These are phyloP conservation scores for Acer campestre DNA, from an alignment of 345 rosid species.

Conservation along the genomic window DNA sequence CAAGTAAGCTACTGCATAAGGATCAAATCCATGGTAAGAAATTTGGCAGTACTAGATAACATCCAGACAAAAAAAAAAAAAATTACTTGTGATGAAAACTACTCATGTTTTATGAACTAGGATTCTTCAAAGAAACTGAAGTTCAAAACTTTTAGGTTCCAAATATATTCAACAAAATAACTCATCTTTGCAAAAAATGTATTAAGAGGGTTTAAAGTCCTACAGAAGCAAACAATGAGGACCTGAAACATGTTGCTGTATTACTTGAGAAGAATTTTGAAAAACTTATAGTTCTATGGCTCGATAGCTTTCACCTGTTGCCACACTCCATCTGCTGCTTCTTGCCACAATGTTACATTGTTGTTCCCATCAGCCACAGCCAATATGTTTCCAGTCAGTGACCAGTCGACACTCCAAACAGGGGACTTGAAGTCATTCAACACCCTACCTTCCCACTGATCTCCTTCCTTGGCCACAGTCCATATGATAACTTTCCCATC, in stretches of 20 bases:
- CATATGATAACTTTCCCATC: slow-evolving; percentile 30
- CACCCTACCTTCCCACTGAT: slow-evolving; percentile 28
- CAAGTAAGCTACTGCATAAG: neutral
- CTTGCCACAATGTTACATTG: slow-evolving; percentile 24
- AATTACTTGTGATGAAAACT: neutral
- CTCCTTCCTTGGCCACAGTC: slow-evolving; percentile 32
- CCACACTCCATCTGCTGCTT: slow-evolving; percentile 25
- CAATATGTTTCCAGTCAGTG: slow-evolving; percentile 31
- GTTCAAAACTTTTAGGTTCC: neutral
- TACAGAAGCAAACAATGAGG: neutral
- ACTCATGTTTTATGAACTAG: neutral
- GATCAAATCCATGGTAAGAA: neutral
- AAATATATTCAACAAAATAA: neutral
- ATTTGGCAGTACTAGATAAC: neutral
- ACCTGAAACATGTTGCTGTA: slow-evolving; percentile 9
- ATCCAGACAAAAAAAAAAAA: neutral
- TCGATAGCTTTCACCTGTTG: slow-evolving; percentile 22
- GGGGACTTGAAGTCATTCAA: slow-evolving; percentile 25
- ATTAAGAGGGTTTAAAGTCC: neutral
- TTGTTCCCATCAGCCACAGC: slow-evolving; percentile 30
- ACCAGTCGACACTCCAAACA: slow-evolving; percentile 27
- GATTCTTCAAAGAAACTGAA: neutral
- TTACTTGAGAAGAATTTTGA: neutral
- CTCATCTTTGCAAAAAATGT: slow-evolving; percentile 4
- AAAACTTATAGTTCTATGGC: slow-evolving; percentile 9